phyloP scores from a whole-genome alignment of 805 yeast species.

The Kuraishia hungarica region DNA sequence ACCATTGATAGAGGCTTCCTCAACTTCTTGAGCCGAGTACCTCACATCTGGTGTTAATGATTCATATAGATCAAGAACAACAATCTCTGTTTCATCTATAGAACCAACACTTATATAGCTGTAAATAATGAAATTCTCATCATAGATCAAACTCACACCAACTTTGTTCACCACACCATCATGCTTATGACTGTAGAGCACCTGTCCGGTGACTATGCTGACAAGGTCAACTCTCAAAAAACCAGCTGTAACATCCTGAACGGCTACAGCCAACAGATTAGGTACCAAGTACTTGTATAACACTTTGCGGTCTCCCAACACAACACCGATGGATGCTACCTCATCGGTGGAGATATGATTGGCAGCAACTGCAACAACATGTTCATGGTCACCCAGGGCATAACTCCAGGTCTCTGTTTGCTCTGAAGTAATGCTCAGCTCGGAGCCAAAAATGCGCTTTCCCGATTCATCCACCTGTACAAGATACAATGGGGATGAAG shows the following conservation, averaged over 20 bases:
- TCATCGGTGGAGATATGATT: conserved; percentile 30
- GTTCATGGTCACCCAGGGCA: conserved; percentile 16
- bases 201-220: conserved; percentile 64
- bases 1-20: conserved; percentile 25
- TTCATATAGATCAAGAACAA: conserved; percentile 74
- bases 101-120: conserved; percentile 47
- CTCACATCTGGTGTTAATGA: conserved; percentile 45
- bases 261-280: conserved; percentile 44
- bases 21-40: conserved; percentile 5
- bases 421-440: not conserved
- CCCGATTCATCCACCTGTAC: not conserved
- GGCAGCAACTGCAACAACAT: conserved; percentile 29
- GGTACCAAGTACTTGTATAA: conserved; percentile 81
- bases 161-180: conserved; percentile 30
- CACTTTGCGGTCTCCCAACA: conserved; percentile 62
- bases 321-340: conserved; percentile 56
- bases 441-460: not conserved
- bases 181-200: conserved; percentile 36
- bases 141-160: conserved; percentile 44
- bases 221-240: conserved; percentile 42
- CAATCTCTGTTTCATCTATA: conserved; percentile 43
- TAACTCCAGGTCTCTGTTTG: conserved; percentile 1
- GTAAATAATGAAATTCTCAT: conserved; percentile 80
- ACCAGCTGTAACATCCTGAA: conserved; percentile 17
- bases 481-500: not conserved